Percentiles rank a stretch among this genome's conserved stretches.
These are phyloP conservation scores for Backusella sp. DNA, from an alignment of 192 early-diverging fungal species.

Conservation along the genomic window DNA sequence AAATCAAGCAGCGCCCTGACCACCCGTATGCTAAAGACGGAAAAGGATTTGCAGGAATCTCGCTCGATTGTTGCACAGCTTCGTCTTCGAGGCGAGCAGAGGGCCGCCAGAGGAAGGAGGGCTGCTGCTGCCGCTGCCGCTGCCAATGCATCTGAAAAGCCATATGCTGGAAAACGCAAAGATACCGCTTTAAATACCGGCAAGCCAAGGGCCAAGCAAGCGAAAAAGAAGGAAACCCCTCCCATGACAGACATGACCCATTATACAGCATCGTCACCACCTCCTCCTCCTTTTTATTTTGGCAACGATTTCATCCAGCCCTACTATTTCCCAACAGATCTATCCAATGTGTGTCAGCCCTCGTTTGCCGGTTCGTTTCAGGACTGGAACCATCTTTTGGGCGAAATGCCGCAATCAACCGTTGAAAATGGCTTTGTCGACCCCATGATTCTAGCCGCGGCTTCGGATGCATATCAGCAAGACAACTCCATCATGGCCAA, in stretches of 20 bases:
- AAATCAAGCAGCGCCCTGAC: neutral
- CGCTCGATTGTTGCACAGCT: constrained; percentile 36
- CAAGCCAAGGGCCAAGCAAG: neutral
- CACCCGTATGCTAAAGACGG: constrained; percentile 24
- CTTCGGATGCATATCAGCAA: neutral
- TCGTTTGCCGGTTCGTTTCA: neutral
- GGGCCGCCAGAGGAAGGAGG: constrained; percentile 25
- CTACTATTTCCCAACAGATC: neutral
- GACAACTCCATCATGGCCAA: neutral
- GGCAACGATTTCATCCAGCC: neutral
- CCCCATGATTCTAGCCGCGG: constrained; percentile 12
- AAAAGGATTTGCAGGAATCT: constrained; percentile 39
- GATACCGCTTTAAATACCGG: constrained; percentile 2
- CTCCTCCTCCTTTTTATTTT: neutral
- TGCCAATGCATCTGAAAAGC: neutral
- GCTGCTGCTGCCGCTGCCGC: constrained; percentile 19
- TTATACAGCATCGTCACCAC: neutral
- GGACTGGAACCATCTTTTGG: constrained; percentile 8
- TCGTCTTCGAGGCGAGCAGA: constrained; percentile 33
- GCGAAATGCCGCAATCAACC: constrained; percentile 4
- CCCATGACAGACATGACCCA: neutral
- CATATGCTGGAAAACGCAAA: neutral
- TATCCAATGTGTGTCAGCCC: too few species aligned
- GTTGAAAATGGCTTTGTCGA: constrained; percentile 12
- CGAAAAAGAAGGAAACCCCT: neutral